Evolutionary conservation across 805 yeast species (phyloP).

Genomic region (Saturnispora ahearnii): DNA sequence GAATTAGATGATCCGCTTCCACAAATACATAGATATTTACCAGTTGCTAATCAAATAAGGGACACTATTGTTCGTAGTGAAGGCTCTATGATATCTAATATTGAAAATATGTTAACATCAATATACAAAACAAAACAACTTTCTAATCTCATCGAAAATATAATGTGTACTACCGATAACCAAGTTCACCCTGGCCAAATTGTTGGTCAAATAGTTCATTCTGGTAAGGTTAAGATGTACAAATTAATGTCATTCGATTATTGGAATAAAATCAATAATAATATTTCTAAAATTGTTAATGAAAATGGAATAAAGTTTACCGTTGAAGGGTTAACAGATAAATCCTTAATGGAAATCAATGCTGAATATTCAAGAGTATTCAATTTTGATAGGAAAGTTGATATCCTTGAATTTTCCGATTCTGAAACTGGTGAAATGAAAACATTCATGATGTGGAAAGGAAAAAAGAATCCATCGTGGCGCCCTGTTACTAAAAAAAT

Average conservation of each 20-base stretch:
- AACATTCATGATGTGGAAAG: conserved; percentile 6
- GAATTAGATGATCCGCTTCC: conserved; percentile 13
- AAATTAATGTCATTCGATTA: conserved; percentile 29
- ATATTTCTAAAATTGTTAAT: neutral
- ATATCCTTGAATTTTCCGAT: neutral
- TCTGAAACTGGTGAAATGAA: neutral
- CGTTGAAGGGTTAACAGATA: neutral
- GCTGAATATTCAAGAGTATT: conserved; percentile 3
- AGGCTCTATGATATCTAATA: conserved; percentile 56
- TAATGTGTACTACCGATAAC: conserved; percentile 17
- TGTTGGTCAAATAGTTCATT: conserved; percentile 19
- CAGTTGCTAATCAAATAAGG: conserved; percentile 56
- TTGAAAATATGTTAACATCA: conserved; percentile 46
- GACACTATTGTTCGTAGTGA: conserved; percentile 33
- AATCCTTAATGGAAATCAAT: conserved; percentile 10
- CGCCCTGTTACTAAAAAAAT: neutral
- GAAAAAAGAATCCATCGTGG: neutral
- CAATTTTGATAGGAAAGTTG: conserved; percentile 5
- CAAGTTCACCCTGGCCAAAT: conserved; percentile 12
- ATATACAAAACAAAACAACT: conserved; percentile 13
- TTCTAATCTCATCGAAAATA: conserved; percentile 9
- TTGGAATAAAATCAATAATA: conserved; percentile 6
- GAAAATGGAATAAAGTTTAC: neutral
- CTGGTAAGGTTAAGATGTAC: conserved; percentile 65
- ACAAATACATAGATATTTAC: conserved; percentile 35